Evolutionary conservation across 2,329 filamentous ascomycete species (phyloP).

Genomic region (Diaporthe vaccinii): DNA sequence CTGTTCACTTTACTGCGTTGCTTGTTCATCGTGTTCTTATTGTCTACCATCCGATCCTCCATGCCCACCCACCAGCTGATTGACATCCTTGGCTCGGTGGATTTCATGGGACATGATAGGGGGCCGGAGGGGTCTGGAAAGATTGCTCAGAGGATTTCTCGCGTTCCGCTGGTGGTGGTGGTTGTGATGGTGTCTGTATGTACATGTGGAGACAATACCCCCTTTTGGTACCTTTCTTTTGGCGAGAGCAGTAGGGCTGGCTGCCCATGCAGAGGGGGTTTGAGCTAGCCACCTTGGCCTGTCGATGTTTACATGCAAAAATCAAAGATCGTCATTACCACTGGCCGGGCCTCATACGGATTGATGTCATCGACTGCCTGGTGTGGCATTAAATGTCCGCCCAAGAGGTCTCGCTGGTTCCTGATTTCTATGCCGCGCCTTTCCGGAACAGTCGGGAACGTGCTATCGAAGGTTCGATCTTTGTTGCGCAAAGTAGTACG

Average conservation of each 20-base stretch:
- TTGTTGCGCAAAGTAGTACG: neutral
- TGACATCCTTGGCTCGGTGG: neutral
- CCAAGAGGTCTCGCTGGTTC: neutral
- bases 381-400: neutral
- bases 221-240: neutral
- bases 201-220: conserved; percentile 24
- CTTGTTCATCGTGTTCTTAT: neutral
- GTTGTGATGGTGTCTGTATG: neutral
- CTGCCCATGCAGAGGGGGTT: neutral
- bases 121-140: conserved; percentile 26
- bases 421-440: neutral
- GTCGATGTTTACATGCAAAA: neutral
- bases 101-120: neutral
- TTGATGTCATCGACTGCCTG: conserved; percentile 1
- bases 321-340: neutral
- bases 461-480: conserved; percentile 21
- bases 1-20: neutral
- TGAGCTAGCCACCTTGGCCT: conserved; percentile 14
- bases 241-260: neutral
- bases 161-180: neutral
- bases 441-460: neutral
- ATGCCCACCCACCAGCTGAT: neutral
- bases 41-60: neutral
- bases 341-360: neutral
- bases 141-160: conserved; percentile 25